Percentiles rank a stretch among this genome's conserved stretches.
Evolutionary conservation across 2,329 filamentous ascomycete species (phyloP).

Genomic region (Diaporthe amygdali): DNA sequence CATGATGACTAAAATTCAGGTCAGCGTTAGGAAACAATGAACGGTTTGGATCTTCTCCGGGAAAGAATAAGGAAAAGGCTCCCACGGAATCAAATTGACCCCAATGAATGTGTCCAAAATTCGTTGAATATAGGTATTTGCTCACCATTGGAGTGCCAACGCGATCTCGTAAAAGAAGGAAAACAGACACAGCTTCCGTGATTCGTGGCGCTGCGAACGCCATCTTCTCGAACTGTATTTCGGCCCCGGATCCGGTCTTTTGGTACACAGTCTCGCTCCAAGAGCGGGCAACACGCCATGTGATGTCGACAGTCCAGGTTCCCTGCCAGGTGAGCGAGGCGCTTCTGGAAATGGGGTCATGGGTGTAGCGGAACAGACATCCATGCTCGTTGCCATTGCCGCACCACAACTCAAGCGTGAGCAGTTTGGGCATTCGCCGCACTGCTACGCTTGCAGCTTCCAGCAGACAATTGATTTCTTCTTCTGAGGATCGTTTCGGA

Average conservation of each 20-base stretch:
- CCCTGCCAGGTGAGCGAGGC: not conserved
- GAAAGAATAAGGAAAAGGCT: too few relatives aligned
- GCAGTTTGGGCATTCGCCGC: not conserved
- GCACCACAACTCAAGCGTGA: not conserved
- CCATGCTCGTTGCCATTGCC: not conserved
- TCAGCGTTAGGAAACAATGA: too few relatives aligned
- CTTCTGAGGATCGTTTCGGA: not conserved
- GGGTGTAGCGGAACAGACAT: not conserved
- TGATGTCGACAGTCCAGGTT: not conserved
- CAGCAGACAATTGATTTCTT: not conserved
- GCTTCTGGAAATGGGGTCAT: not conserved
- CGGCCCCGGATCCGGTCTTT: not conserved
- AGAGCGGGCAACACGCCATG: not conserved
- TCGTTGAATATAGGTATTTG: too few relatives aligned
- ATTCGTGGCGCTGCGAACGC: accelerated
- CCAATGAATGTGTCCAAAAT: too few relatives aligned
- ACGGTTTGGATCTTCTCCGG: too few relatives aligned
- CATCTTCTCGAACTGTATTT: not conserved
- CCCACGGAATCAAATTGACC: too few relatives aligned
- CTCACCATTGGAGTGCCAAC: not conserved
- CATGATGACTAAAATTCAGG: too few relatives aligned
- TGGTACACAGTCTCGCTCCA: not conserved
- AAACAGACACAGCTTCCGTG: not conserved
- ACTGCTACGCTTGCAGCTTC: not conserved
- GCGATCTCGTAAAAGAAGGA: not conserved